Base-by-base conservation (phyloP, 345 rosid species). In the Eucalyptus melliodora region DNA sequence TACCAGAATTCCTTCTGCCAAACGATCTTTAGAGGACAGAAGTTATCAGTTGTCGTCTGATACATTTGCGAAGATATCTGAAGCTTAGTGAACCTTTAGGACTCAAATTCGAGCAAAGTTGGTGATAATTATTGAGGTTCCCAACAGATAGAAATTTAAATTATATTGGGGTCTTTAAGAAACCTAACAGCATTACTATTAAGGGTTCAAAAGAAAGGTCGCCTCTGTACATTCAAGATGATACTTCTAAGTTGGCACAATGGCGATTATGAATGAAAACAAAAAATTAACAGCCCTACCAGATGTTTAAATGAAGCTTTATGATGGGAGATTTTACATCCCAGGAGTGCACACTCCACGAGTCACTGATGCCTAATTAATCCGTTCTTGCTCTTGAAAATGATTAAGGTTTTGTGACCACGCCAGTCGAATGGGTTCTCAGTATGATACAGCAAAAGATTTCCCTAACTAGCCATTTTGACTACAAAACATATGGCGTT, bases 401-500 rank as follows among this genome's bases (percentile, higher is more conserved):
- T 49, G 15, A 49, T 49, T 49, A 0, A 49, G 0, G 15, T 49
- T 65, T 30, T 0, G 72, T 0, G 1, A 30, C 3, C 77, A 65
- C 37, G 5, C 0, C 37, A 0, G 19, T n/a, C 1, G 31, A 60
- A 60, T 0, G 67, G 14, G 67, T 60, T 27, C 67, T 11, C 31
- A 0, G 77, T 65, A n/a, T 4, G 77, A 13, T 65, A 7, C 37
- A n/a, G 72, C 19, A 30, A 65, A 65, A 65, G 72, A 65, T n/a
- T 65, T n/a, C 6, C 72, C 19, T 65, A 15, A 14, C 7, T 7
- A 13, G 37, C 21, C 77, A n/a, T 65, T 65, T 65, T n/a, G 77
- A 65, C 77, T 65, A 15, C 37, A 62, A 65, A 15, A 15, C 34
- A 13, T 6, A 13, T 62, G 47, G 0, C 69, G 7, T 62, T 62